These are phyloP conservation scores for Pseudogymnoascus sp. DNA, from an alignment of 2,329 filamentous ascomycete species.

Conservation along the genomic window DNA sequence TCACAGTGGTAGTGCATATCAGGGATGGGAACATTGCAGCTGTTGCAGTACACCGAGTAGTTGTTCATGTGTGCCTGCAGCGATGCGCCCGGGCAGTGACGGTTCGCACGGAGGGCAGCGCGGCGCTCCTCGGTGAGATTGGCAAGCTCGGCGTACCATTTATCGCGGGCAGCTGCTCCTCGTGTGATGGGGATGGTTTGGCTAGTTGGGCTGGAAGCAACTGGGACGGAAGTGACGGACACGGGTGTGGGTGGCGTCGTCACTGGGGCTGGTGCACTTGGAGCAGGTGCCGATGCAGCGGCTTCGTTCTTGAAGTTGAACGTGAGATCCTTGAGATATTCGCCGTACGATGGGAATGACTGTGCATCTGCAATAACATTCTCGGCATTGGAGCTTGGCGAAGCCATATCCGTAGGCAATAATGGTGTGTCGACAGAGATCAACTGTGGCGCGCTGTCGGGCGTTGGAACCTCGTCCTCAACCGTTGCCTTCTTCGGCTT, in stretches of 20 bases:
- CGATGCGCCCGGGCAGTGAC: slow-evolving; percentile 9
- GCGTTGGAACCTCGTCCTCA: slow-evolving; percentile 37
- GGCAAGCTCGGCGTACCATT: slow-evolving; percentile 27
- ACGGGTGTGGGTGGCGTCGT: background rate
- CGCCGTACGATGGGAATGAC: background rate
- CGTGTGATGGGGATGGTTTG: slow-evolving; percentile 21
- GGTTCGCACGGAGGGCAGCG: slow-evolving; percentile 11
- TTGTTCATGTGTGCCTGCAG: slow-evolving; percentile 24
- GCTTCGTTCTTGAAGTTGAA: slow-evolving; percentile 5
- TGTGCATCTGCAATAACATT: background rate
- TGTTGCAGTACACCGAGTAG: slow-evolving; percentile 91
- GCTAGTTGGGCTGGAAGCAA: slow-evolving; percentile 8
- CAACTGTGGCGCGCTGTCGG: background rate
- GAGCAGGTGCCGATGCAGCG: background rate
- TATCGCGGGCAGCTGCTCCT: slow-evolving; percentile 24
- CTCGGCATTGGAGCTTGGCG: background rate
- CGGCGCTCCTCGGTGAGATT: slow-evolving; percentile 22
- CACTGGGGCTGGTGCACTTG: background rate
- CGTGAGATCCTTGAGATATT: slow-evolving; percentile 5
- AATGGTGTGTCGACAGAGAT: background rate
- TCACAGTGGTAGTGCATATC: slow-evolving; percentile 90
- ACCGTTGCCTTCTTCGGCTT: slow-evolving; percentile 34
- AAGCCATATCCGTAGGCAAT: background rate
- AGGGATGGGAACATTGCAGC: slow-evolving; percentile 69
- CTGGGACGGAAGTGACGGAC: background rate